A percentile compares a stretch with the other conserved stretches of the same genome.
phyloP scores from a whole-genome alignment of 2,329 filamentous ascomycete species.

The Zymoseptoria pseudotritici region DNA sequence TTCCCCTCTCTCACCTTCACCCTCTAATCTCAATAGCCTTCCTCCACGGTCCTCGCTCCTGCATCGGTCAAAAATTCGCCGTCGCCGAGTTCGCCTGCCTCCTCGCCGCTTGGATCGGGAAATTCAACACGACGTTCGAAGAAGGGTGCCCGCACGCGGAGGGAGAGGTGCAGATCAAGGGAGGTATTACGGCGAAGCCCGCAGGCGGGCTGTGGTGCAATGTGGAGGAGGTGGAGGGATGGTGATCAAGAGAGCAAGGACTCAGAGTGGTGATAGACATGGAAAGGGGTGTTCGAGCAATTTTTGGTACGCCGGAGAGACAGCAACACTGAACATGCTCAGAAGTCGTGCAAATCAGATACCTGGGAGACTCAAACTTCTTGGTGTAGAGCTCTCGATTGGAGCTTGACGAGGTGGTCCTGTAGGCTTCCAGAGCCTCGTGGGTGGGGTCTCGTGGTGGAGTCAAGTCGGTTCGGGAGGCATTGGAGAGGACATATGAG shows the following conservation, averaged over 20 bases:
- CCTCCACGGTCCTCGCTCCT: slow-evolving; percentile 75
- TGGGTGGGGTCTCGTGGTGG: too few species aligned
- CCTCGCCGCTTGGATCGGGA: slow-evolving; percentile 67
- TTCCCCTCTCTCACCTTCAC: background rate
- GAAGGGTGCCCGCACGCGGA: slow-evolving; percentile 39
- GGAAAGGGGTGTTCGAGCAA: background rate
- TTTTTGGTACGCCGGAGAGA: background rate
- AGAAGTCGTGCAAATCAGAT: too few species aligned
- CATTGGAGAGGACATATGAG: too few species aligned
- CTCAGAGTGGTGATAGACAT: background rate
- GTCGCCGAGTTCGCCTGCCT: slow-evolving; percentile 79
- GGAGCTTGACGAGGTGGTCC: too few species aligned
- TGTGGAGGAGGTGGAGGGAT: slow-evolving; percentile 59
- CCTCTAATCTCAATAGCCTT: slow-evolving; percentile 45
- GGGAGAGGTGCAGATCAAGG: slow-evolving; percentile 57
- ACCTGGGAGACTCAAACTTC: too few species aligned
- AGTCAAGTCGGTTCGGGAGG: too few species aligned
- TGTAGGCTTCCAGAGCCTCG: too few species aligned
- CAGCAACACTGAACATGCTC: too few species aligned
- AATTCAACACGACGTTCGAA: slow-evolving; percentile 62
- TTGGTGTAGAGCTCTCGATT: too few species aligned
- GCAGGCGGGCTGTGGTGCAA: slow-evolving; percentile 64
- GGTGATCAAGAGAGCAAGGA: slow-evolving; percentile 39
- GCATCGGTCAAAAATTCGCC: slow-evolving; percentile 76
- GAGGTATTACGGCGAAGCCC: slow-evolving; percentile 65